Evolutionary conservation across 2,329 filamentous ascomycete genomes (phyloP), one percentile per base, ranked within the genome.

Genomic region (Aschersonia sp.): DNA sequence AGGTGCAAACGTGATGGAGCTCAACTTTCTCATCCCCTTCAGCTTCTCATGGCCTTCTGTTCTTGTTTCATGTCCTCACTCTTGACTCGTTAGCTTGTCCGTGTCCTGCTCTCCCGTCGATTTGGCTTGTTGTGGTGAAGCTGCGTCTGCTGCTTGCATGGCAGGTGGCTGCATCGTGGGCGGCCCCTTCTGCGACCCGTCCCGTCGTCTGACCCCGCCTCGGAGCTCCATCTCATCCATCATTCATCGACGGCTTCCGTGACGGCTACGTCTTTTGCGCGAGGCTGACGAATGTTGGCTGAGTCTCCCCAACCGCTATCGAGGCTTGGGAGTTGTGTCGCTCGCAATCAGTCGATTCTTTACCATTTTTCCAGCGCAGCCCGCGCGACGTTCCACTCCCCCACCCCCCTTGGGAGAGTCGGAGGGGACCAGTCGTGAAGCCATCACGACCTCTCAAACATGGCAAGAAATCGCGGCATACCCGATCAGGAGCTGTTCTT

Each of bases 401-500:
- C 7, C 46, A 4, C 12, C 8, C 41, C 45, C 45, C 2, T 8
- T 11, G 40, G 35, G 12, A 12, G 35, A 37, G 35, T 8, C 8
- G 12, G 2, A 37, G 35, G 8, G 35, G 35, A 5, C 35, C 2
- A 12, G 8, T 37, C 35, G 35, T 37, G 49, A 49, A 48, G 50
- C 49, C 48, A 31, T 44, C 40, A n/a, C 40, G 9, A 29, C 40
- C 7, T 8, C 35, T 8, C 35, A 37, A 8, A 37, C 35, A 37
- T 74, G 65, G 68, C 72, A 55, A 68, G 72, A 52, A 69, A 67
- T 55, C 79, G 82, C 60, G 82, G 83, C 57, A 71, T 82, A 55
- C 78, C 83, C 30, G 83, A 87, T 32, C 83, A 88, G 65, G 87
- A 90, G 73, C 83, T 94, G 70, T 90, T 94, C 68, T 76, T 94